phyloP scores from a whole-genome alignment of 2,329 filamentous ascomycete genomes.

The Monilinia fructigena region DNA sequence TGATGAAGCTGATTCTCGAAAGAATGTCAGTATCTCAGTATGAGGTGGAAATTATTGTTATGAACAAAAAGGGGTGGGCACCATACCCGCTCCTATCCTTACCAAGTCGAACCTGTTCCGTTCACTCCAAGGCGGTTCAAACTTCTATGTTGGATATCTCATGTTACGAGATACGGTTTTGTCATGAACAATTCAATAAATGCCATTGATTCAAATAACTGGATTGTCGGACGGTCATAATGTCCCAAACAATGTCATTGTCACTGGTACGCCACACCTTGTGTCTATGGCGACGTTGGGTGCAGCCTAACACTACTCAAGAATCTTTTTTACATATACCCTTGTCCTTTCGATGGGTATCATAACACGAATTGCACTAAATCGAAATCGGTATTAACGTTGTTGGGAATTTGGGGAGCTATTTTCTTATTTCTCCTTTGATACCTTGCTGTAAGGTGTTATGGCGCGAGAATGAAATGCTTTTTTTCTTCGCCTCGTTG shows the following conservation, averaged over 20 bases:
- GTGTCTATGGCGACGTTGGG: not conserved
- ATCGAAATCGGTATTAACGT: conserved; percentile 2
- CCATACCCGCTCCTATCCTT: not conserved
- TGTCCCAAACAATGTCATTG: not conserved
- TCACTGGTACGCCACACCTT: too few relatives aligned
- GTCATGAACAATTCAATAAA: not conserved
- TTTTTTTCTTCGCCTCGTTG: not conserved
- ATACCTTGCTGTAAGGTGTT: conserved; percentile 24
- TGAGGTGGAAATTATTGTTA: conserved; percentile 35
- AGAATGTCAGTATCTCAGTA: conserved; percentile 61
- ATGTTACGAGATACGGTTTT: not conserved
- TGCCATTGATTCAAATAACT: not conserved
- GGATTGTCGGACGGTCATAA: not conserved
- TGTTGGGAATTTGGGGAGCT: not conserved
- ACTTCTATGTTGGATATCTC: not conserved
- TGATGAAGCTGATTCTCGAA: conserved; percentile 71
- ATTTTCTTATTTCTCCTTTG: conserved; percentile 14
- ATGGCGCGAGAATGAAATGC: conserved; percentile 7
- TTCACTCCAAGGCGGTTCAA: not conserved
- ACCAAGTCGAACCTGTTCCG: not conserved
- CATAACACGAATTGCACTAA: conserved; percentile 7
- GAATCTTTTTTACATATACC: not conserved
- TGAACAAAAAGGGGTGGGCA: not conserved
- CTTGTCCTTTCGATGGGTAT: not conserved
- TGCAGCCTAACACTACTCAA: not conserved